These are phyloP conservation scores for Cadophora luteo-olivacea DNA, from an alignment of 2,329 filamentous ascomycete species.

Conservation along the genomic window DNA sequence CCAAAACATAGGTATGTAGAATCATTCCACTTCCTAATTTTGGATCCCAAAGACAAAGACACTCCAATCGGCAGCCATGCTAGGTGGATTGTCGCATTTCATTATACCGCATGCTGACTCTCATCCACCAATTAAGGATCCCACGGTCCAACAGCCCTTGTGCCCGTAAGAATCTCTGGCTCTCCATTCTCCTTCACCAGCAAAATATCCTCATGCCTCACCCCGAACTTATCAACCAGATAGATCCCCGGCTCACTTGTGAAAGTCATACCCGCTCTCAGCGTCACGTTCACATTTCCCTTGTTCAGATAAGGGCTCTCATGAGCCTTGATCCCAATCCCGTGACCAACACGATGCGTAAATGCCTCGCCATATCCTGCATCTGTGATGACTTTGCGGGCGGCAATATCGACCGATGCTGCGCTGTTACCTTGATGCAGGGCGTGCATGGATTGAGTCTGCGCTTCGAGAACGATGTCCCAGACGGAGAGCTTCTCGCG, in stretches of 20 bases:
- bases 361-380: slow-evolving; percentile 66
- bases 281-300: slow-evolving; percentile 56
- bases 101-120: too few species aligned
- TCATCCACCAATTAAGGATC: slow-evolving; percentile 49
- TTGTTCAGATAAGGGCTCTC: slow-evolving; percentile 70
- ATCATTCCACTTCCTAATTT: too few species aligned
- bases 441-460: slow-evolving; percentile 58
- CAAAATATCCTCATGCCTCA: slow-evolving; percentile 67
- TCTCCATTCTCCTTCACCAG: slow-evolving; percentile 60
- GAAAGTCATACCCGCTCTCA: slow-evolving; percentile 66
- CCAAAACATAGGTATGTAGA: too few species aligned
- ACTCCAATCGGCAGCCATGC: too few species aligned
- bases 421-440: slow-evolving; percentile 60
- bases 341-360: slow-evolving; percentile 68
- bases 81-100: too few species aligned
- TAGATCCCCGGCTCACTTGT: slow-evolving; percentile 70
- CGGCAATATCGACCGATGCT: slow-evolving; percentile 66
- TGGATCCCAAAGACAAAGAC: too few species aligned
- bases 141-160: slow-evolving; percentile 58
- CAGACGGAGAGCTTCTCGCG: slow-evolving; percentile 63
- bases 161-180: slow-evolving; percentile 61
- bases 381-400: slow-evolving; percentile 60
- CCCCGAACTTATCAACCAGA: slow-evolving; percentile 63
- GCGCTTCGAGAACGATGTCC: slow-evolving; percentile 67
- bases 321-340: slow-evolving; percentile 71